Conservation (phyloP, 2,329 filamentous ascomycete genomes). For the Peltaster fructicola region DNA sequence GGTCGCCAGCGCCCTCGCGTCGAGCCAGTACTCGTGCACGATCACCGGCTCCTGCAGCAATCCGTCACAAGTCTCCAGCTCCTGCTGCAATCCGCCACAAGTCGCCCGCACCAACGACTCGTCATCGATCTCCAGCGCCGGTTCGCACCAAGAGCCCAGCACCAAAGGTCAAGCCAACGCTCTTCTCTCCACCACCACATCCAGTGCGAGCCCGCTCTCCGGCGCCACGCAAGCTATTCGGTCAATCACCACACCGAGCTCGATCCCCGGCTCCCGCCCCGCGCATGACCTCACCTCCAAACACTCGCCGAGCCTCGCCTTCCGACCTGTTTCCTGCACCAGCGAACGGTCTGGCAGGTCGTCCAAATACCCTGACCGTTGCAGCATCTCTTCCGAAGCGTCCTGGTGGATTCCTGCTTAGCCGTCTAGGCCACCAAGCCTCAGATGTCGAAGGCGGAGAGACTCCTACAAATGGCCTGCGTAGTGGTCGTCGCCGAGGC, state of each 20-base stretch:
- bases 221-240: conserved; percentile 41
- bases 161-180: too few relatives aligned
- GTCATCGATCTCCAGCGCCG: conserved; percentile 7
- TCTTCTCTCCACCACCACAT: conserved; percentile 8
- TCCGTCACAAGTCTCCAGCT: conserved; percentile 20
- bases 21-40: conserved; percentile 7
- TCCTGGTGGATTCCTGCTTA: conserved; percentile 44
- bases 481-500: conserved; percentile 52
- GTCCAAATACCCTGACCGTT: conserved; percentile 47
- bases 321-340: conserved; percentile 28
- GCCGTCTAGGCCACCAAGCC: conserved; percentile 19
- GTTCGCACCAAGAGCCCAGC: conserved; percentile 3
- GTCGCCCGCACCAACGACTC: conserved; percentile 18
- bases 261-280: conserved; percentile 23
- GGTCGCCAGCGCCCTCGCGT: conserved; percentile 21
- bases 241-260: conserved; percentile 51
- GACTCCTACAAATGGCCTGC: conserved; percentile 25
- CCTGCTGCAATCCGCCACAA: conserved; percentile 15
- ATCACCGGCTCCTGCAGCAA: conserved; percentile 6
- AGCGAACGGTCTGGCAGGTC: conserved; percentile 34
- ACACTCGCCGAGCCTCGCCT: conserved; percentile 31
- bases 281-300: conserved; percentile 48
- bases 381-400: conserved; percentile 83
- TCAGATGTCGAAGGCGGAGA: conserved; percentile 22
- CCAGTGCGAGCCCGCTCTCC: conserved; percentile 16